phyloP scores from a whole-genome alignment of 768 basidiomycete genomes.

The Trametes coccinea region DNA sequence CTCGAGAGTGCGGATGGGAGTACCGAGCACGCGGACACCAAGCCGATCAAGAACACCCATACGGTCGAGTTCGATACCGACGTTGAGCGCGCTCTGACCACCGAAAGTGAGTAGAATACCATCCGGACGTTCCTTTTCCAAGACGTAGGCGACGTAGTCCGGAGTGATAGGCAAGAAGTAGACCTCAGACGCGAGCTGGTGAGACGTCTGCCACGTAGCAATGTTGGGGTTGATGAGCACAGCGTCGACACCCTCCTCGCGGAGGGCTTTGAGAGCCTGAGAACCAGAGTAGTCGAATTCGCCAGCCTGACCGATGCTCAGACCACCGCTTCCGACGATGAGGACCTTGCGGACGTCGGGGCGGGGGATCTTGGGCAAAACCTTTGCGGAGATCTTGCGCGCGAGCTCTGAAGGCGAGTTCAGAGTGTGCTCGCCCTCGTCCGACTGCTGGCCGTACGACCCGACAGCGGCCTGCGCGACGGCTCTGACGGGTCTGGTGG shows the following conservation, averaged over 20 bases:
- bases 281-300: slow-evolving; percentile 99
- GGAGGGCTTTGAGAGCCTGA: slow-evolving; percentile 96
- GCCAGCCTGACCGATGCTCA: slow-evolving; percentile 97
- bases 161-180: slow-evolving; percentile 96
- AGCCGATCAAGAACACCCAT: slow-evolving; percentile 95
- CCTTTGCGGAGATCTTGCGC: slow-evolving; percentile 88
- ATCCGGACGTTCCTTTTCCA: slow-evolving; percentile 98
- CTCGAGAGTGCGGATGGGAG: slow-evolving; percentile 91
- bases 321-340: slow-evolving; percentile 94
- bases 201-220: slow-evolving; percentile 99
- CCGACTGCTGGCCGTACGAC: slow-evolving; percentile 48
- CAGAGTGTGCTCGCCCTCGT: slow-evolving; percentile 64
- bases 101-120: slow-evolving; percentile 97
- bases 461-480: slow-evolving; percentile 78
- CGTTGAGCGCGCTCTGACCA: slow-evolving; percentile 96
- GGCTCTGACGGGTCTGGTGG: slow-evolving; percentile 58
- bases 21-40: slow-evolving; percentile 92
- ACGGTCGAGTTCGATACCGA: slow-evolving; percentile 92
- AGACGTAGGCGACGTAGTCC: slow-evolving; percentile 97
- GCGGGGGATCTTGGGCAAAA: slow-evolving; percentile 87
- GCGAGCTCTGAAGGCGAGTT: slow-evolving; percentile 95
- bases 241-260: slow-evolving; percentile 91
- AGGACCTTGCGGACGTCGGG: slow-evolving; percentile 94
- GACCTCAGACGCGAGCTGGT: slow-evolving; percentile 93
- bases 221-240: slow-evolving; percentile 99